phyloP scores from a whole-genome alignment of 208 protist genomes.

The Trypanosomatidae sp. region DNA sequence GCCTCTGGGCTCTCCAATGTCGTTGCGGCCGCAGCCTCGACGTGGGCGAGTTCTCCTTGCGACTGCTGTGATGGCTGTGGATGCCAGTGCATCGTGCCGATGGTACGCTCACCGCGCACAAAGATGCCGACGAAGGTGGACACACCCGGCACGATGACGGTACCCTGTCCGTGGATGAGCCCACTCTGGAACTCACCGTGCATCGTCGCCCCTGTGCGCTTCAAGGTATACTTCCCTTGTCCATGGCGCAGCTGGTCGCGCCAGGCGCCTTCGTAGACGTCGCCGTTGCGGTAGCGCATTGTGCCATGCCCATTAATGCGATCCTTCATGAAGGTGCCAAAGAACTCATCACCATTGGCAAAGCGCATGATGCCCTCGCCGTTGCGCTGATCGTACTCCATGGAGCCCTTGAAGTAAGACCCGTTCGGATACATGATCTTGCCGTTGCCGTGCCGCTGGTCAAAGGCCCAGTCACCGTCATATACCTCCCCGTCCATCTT shows the following conservation, averaged over 20 bases:
- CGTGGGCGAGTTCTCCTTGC: not conserved
- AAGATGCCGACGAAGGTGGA: constrained; percentile 82
- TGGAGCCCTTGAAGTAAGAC: constrained; percentile 67
- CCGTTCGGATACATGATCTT: constrained; percentile 66
- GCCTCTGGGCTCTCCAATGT: not conserved
- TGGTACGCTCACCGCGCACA: constrained; percentile 63
- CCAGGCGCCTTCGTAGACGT: constrained; percentile 88
- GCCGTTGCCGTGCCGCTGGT: constrained; percentile 73
- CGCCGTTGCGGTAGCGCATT: constrained; percentile 75
- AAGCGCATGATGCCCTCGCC: constrained; percentile 84
- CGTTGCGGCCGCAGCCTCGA: not conserved
- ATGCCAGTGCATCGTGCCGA: constrained; percentile 81
- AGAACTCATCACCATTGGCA: constrained; percentile 87
- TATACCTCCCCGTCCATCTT: constrained; percentile 59
- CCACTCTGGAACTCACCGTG: constrained; percentile 76
- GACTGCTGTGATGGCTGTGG: constrained; percentile 1
- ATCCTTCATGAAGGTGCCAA: constrained; percentile 71
- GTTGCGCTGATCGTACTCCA: constrained; percentile 59
- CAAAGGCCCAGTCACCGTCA: constrained; percentile 74
- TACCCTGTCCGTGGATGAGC: constrained; percentile 83
- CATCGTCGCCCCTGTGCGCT: constrained; percentile 72
- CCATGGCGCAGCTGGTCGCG: constrained; percentile 85
- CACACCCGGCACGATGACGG: constrained; percentile 59
- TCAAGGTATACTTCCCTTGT: constrained; percentile 79
- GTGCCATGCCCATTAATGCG: constrained; percentile 70